These are phyloP conservation scores for Colletotrichum truncatum DNA, from an alignment of 2,329 filamentous ascomycete genomes.

Conservation along the genomic window DNA sequence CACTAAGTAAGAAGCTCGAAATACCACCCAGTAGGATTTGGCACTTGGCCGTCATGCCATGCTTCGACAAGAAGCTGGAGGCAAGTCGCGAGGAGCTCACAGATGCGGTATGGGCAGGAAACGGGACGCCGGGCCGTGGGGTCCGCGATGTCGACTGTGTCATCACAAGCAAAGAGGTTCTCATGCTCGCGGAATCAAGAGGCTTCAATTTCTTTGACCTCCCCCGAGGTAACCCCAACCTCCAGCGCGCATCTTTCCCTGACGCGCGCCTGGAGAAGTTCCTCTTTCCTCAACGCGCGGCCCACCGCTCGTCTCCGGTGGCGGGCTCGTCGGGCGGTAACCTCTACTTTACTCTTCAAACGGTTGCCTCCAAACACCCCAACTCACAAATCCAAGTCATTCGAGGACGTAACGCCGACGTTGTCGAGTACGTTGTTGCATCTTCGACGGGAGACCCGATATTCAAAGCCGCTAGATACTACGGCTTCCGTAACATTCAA, in stretches of 20 bases:
- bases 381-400: conserved; percentile 76
- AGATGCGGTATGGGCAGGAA: conserved; percentile 74
- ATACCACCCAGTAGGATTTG: conserved; percentile 85
- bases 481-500: conserved; percentile 98
- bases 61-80: conserved; percentile 99
- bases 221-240: conserved; percentile 64
- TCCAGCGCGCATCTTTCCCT: conserved; percentile 69
- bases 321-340: conserved; percentile 91
- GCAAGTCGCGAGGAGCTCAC: conserved; percentile 94
- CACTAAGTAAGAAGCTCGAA: conserved; percentile 76
- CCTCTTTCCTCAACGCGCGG: conserved; percentile 69
- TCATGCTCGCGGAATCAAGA: conserved; percentile 87
- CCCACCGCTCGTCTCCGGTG: conserved; percentile 55
- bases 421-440: conserved; percentile 82
- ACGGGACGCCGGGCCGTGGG: conserved; percentile 57
- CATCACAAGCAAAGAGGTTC: conserved; percentile 93
- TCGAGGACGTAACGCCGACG: conserved; percentile 88
- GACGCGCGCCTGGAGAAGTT: conserved; percentile 76
- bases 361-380: conserved; percentile 75
- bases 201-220: conserved; percentile 80
- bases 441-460: conserved; percentile 65
- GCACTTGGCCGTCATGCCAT: conserved; percentile 97
- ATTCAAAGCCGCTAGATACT: conserved; percentile 88
- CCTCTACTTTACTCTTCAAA: conserved; percentile 83
- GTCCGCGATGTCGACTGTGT: conserved; percentile 96